Evolutionary conservation across 2,329 filamentous ascomycete species (phyloP).

Genomic region (Colletotrichum limetticola): DNA sequence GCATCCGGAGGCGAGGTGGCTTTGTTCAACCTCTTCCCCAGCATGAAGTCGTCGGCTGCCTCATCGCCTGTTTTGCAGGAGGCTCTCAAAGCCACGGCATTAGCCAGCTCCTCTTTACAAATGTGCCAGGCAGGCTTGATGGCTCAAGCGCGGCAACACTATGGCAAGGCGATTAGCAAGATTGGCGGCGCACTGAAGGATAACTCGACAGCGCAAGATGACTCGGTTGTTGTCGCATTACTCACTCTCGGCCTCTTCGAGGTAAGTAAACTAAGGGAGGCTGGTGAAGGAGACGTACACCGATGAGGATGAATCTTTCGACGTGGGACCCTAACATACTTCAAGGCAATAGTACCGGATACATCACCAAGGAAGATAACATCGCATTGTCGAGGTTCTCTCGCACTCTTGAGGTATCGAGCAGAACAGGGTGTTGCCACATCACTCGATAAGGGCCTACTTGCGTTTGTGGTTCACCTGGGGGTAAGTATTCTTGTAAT

Average conservation of each 20-base stretch:
- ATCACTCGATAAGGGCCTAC: conserved; percentile 2
- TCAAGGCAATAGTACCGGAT: conserved; percentile 7
- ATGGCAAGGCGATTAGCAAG: conserved; percentile 11
- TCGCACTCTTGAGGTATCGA: conserved; percentile 23
- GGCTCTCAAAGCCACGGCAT: conserved; percentile 28
- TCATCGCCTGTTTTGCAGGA: conserved; percentile 32
- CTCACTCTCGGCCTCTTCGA: conserved; percentile 25
- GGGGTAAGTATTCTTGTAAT: background rate
- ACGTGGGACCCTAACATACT: background rate
- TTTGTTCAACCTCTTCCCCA: background rate
- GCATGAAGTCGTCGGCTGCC: conserved; percentile 29
- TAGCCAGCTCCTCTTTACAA: conserved; percentile 19
- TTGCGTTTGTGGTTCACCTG: conserved; percentile 12
- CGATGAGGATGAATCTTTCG: no score
- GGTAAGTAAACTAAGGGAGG: background rate
- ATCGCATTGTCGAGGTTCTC: conserved; percentile 16
- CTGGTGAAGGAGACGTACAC: no score
- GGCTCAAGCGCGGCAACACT: conserved; percentile 5
- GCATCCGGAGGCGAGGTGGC: conserved; percentile 3
- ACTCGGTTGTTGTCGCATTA: conserved; percentile 14
- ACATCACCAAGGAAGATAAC: background rate
- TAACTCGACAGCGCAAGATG: background rate
- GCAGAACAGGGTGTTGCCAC: conserved; percentile 22
- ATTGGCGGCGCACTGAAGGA: background rate
- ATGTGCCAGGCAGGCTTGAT: conserved; percentile 23